Evolutionary conservation across 768 basidiomycete species (phyloP).

Genomic region (Auricularia auricula-judae): DNA sequence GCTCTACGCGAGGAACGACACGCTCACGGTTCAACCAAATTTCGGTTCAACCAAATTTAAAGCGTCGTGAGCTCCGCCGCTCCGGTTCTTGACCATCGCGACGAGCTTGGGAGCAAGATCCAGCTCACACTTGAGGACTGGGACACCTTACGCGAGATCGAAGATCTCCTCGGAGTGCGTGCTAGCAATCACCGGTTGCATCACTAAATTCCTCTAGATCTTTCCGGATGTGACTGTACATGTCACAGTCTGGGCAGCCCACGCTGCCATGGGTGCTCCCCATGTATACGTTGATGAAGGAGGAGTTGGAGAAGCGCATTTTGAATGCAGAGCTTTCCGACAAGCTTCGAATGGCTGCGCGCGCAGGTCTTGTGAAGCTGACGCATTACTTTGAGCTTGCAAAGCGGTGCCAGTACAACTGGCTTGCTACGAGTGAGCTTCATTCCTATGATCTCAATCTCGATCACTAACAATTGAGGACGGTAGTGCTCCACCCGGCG

Average conservation of each 20-base stretch:
- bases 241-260: conserved; percentile 16
- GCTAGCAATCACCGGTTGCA: too few species aligned
- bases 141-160: too few species aligned
- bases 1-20: too few species aligned
- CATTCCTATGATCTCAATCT: not conserved
- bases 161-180: too few species aligned
- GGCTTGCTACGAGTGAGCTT: conserved; percentile 42
- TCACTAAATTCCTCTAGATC: too few species aligned
- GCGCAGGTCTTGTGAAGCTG: conserved; percentile 9
- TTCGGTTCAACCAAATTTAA: too few species aligned
- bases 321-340: not conserved
- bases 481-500: not conserved
- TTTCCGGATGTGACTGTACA: conserved; percentile 15
- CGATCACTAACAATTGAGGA: not conserved
- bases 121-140: too few species aligned
- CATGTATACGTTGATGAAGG: conserved; percentile 12
- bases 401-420: conserved; percentile 32
- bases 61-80: too few species aligned
- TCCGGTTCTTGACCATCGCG: too few species aligned
- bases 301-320: not conserved
- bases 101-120: too few species aligned
- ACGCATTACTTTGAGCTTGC: conserved; percentile 64
- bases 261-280: conserved; percentile 24
- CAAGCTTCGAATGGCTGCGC: not conserved
- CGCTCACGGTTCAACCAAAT: too few species aligned